Percentiles rank a stretch among this genome's conserved stretches.
Evolutionary conservation across 768 basidiomycete species (phyloP).

Genomic region (Cystobasidium ongulense): DNA sequence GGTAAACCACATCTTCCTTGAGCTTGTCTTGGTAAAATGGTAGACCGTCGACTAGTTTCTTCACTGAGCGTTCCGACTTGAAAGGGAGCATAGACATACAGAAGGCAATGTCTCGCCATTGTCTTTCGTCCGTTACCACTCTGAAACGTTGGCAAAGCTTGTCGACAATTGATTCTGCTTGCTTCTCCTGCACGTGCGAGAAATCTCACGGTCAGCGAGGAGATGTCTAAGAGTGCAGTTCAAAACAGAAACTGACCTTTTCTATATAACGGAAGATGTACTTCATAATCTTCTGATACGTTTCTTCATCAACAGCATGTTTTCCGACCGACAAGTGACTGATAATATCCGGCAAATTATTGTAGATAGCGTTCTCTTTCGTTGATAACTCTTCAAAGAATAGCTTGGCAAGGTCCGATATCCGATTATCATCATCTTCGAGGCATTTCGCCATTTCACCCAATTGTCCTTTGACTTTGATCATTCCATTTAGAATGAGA

Average conservation of each 20-base stretch:
- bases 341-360: constrained; percentile 94
- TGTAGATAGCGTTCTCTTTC: constrained; percentile 98
- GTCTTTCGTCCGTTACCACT: constrained; percentile 73
- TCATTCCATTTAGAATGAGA: constrained; percentile 94
- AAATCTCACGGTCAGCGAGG: neutral
- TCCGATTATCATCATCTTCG: constrained; percentile 76
- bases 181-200: constrained; percentile 64
- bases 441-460: constrained; percentile 99
- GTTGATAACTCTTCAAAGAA: constrained; percentile 95
- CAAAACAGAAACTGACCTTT: constrained; percentile 56
- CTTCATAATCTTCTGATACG: constrained; percentile 81
- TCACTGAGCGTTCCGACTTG: constrained; percentile 92
- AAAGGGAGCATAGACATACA: constrained; percentile 89
- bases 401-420: constrained; percentile 88
- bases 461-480: constrained; percentile 97
- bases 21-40: constrained; percentile 93
- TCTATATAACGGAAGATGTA: constrained; percentile 97
- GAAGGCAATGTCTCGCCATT: constrained; percentile 96
- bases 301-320: constrained; percentile 84
- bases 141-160: constrained; percentile 95
- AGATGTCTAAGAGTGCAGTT: neutral
- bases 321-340: constrained; percentile 84
- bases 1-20: constrained; percentile 73
- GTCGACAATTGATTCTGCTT: constrained; percentile 89
- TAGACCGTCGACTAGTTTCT: constrained; percentile 83